Percentiles rank a stretch among this genome's conserved stretches.
Conservation (phyloP, 192 early-diverging fungal genomes). For the Anaeromyces robustus region DNA sequence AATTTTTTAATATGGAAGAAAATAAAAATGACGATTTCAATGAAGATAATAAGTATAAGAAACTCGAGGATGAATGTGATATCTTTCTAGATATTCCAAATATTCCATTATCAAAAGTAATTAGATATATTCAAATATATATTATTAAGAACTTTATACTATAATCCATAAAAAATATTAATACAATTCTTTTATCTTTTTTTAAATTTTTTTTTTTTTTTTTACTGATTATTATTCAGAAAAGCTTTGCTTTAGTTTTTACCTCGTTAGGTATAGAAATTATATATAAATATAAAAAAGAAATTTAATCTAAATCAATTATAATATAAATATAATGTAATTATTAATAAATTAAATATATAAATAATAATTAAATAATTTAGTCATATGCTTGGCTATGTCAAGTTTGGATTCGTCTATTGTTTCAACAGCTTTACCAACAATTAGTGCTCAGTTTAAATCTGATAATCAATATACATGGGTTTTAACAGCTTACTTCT, state of each 20-base stretch:
- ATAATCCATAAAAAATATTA: too few species aligned
- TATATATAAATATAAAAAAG: too few species aligned
- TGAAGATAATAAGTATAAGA: not conserved
- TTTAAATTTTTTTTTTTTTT: too few species aligned
- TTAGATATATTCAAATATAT: not conserved
- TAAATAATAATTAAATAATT: too few species aligned
- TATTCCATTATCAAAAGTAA: not conserved
- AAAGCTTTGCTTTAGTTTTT: too few species aligned
- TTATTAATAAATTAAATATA: too few species aligned
- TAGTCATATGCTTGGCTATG: not conserved
- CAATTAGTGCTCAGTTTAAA: constrained; percentile 38
- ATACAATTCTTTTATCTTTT: too few species aligned
- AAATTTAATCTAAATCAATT: too few species aligned
- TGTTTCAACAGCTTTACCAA: constrained; percentile 40
- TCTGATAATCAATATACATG: constrained; percentile 5
- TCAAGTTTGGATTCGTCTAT: constrained; percentile 33
- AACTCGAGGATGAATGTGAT: not conserved
- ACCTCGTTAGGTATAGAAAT: too few species aligned
- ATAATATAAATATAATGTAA: too few species aligned
- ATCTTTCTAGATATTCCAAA: not conserved
- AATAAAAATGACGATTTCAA: not conserved
- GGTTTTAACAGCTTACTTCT: not conserved
- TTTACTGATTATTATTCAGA: too few species aligned
- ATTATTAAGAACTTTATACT: too few species aligned
- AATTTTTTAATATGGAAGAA: not conserved